Evolutionary conservation across 2,329 filamentous ascomycete genomes (phyloP).

Genomic region (Pseudocercospora musae): DNA sequence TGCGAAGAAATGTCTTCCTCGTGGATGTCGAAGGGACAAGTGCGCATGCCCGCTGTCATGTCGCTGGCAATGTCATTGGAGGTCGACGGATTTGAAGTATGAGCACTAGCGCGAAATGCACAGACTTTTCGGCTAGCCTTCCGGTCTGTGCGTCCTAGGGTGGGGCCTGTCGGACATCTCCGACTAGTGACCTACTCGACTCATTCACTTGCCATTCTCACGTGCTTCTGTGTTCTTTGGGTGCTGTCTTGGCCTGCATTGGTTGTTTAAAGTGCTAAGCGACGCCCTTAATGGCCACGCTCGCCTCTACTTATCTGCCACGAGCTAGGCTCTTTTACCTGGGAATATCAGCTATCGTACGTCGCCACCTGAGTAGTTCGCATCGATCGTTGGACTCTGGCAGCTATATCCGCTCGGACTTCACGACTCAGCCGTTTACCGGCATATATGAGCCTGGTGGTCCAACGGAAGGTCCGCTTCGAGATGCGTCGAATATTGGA

Average conservation of each 20-base stretch:
- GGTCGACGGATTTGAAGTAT: not conserved
- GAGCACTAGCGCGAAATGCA: not conserved
- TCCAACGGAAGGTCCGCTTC: conserved; percentile 62
- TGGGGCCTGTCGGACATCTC: not conserved
- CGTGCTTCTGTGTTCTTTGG: not conserved
- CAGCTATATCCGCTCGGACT: conserved; percentile 60
- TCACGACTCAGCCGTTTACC: conserved; percentile 60
- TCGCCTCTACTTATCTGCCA: conserved; percentile 28
- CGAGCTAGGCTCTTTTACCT: conserved; percentile 44
- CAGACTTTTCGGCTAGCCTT: not conserved
- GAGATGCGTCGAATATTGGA: conserved; percentile 56
- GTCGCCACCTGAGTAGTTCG: conserved; percentile 34
- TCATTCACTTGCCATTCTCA: conserved; percentile 3
- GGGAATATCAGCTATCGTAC: conserved; percentile 35
- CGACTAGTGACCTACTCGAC: not conserved
- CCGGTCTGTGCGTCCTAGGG: not conserved
- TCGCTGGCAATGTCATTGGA: not conserved
- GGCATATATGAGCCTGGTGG: conserved; percentile 61
- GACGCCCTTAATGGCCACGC: conserved; percentile 15
- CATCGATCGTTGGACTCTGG: conserved; percentile 40
- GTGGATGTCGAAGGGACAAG: not conserved
- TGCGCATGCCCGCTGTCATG: not conserved
- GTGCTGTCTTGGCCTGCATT: not conserved
- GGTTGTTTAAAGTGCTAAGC: not conserved
- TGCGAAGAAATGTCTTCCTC: not conserved